Evolutionary conservation across 768 basidiomycete species (phyloP).

Genomic region (Cantharellus cinnabarinus): DNA sequence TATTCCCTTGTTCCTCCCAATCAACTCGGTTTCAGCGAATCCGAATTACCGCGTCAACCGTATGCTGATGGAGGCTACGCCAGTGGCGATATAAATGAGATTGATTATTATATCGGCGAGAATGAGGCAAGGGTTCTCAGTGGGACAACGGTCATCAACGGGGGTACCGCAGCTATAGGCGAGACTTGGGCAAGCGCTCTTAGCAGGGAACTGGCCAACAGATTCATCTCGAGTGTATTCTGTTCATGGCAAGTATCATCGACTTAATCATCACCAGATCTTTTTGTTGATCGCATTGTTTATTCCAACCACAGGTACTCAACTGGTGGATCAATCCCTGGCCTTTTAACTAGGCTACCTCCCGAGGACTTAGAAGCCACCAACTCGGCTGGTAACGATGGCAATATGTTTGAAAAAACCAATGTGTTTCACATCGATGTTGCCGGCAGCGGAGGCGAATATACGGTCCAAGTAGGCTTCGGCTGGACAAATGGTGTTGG

Average conservation of each 20-base stretch:
- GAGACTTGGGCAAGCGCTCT: constrained; percentile 50
- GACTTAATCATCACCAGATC: neutral
- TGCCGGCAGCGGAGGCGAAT: constrained; percentile 36
- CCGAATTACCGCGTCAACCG: constrained; percentile 48
- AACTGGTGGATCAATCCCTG: constrained; percentile 70
- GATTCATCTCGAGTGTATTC: constrained; percentile 62
- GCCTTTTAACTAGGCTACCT: constrained; percentile 46
- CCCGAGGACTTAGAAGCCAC: constrained; percentile 50
- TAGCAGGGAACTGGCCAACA: constrained; percentile 57
- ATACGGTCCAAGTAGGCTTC: constrained; percentile 37
- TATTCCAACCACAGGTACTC: constrained; percentile 33
- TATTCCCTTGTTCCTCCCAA: constrained; percentile 53
- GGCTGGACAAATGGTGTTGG: constrained; percentile 71
- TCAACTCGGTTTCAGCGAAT: constrained; percentile 57
- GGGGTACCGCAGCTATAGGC: constrained; percentile 36
- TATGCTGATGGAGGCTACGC: constrained; percentile 19
- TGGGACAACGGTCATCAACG: constrained; percentile 33
- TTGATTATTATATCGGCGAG: constrained; percentile 7
- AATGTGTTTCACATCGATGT: constrained; percentile 59
- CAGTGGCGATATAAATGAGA: constrained; percentile 34
- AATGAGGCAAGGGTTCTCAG: neutral
- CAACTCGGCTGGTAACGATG: constrained; percentile 9
- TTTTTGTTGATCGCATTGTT: neutral
- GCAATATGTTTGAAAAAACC: constrained; percentile 78
- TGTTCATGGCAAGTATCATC: constrained; percentile 62